Percentiles rank a stretch among this genome's conserved stretches.
Conservation (phyloP, 2,329 filamentous ascomycete genomes). For the Zymoseptoria crescenta region DNA sequence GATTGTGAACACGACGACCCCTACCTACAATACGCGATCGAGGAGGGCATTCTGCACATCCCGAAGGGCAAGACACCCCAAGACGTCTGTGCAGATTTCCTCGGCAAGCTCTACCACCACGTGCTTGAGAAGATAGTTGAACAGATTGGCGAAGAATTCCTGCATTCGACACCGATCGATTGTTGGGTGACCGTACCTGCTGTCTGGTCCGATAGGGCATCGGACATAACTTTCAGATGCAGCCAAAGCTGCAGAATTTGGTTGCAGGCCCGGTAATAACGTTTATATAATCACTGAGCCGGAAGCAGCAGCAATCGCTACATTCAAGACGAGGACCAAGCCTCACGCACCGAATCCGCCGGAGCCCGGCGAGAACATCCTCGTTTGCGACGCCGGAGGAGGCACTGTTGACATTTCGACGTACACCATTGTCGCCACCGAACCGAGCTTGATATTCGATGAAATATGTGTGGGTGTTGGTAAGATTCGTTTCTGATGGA, state of each 20-base stretch:
- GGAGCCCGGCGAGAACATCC: slow-evolving; percentile 4
- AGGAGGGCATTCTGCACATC: slow-evolving; percentile 1
- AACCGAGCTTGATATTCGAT: slow-evolving; percentile 4
- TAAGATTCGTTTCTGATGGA: no score
- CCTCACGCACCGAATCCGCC: slow-evolving; percentile 3
- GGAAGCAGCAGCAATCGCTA: slow-evolving; percentile 60
- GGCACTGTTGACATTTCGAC: slow-evolving; percentile 12
- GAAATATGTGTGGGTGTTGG: slow-evolving; percentile 6
- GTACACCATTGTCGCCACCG: slow-evolving; percentile 4
- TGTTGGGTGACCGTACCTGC: slow-evolving; percentile 72
- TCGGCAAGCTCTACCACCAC: slow-evolving; percentile 2
- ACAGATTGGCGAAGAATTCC: slow-evolving; percentile 1
- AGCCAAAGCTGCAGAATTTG: slow-evolving; percentile 63
- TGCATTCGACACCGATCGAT: slow-evolving; percentile 57
- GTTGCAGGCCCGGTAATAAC: slow-evolving; percentile 9
- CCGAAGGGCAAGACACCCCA: slow-evolving; percentile 3
- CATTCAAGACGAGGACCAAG: neutral
- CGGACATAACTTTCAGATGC: slow-evolving; percentile 67
- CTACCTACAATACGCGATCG: slow-evolving; percentile 3
- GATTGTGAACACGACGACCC: slow-evolving; percentile 10
- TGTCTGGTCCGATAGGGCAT: slow-evolving; percentile 72
- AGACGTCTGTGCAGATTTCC: slow-evolving; percentile 9
- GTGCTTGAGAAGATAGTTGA: neutral
- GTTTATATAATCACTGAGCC: slow-evolving; percentile 62
- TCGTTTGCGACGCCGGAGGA: slow-evolving; percentile 12